phyloP scores from a whole-genome alignment of 176 grass and related monocot species.

The Oryza australiensis region DNA sequence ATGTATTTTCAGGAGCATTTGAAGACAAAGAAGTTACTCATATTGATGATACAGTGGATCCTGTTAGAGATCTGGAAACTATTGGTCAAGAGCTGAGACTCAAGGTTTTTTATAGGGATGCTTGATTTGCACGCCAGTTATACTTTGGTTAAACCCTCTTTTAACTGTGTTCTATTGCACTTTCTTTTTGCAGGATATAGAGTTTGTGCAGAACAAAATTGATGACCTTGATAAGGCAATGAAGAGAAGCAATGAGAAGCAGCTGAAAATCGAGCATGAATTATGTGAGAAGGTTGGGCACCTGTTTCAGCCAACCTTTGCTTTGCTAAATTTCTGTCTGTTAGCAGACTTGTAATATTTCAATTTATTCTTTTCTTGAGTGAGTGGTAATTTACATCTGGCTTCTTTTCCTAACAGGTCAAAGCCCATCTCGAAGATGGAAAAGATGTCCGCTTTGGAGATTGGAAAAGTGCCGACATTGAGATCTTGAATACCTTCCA shows the following conservation, averaged over 20 bases:
- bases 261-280: constrained; percentile 90
- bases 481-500: constrained; percentile 96
- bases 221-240: constrained; percentile 93
- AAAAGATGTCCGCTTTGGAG: constrained; percentile 86
- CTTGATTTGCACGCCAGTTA: constrained; percentile 11
- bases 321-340: constrained; percentile 1
- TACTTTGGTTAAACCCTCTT: not conserved
- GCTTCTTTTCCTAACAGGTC: constrained; percentile 45
- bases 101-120: constrained; percentile 61
- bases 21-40: constrained; percentile 93
- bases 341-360: constrained; percentile 12
- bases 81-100: constrained; percentile 89
- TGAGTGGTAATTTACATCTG: constrained; percentile 20
- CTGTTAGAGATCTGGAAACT: constrained; percentile 97
- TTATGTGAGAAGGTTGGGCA: constrained; percentile 72
- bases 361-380: not conserved
- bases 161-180: constrained; percentile 12
- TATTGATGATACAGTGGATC: constrained; percentile 92
- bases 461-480: constrained; percentile 95
- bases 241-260: constrained; percentile 99
- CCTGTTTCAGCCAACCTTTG: not conserved
- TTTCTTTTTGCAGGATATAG: constrained; percentile 73
- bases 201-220: constrained; percentile 69
- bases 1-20: constrained; percentile 81
- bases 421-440: constrained; percentile 62